Conservation (phyloP, 768 basidiomycete genomes). For the Mycena amicta region DNA sequence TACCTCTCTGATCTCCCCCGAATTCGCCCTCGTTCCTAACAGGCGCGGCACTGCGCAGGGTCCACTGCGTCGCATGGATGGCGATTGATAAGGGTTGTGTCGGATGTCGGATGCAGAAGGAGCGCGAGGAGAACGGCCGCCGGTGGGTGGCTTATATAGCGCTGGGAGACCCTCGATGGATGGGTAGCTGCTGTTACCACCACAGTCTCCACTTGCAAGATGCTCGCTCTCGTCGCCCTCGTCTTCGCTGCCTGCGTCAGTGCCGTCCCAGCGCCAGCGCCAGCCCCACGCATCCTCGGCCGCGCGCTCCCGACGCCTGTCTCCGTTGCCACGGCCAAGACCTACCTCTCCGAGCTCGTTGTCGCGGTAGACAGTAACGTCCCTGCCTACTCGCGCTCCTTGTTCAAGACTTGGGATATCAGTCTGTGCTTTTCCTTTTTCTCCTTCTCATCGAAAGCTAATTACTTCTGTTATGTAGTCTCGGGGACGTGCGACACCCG, state of each 20-base stretch:
- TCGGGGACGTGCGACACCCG: slow-evolving; percentile 55
- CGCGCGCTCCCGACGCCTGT: slow-evolving; percentile 21
- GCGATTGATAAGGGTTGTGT: neutral
- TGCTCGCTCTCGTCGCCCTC: slow-evolving; percentile 7
- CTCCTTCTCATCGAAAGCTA: neutral
- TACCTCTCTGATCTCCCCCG: neutral
- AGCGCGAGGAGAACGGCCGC: too few species aligned
- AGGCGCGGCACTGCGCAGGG: neutral
- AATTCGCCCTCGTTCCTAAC: neutral
- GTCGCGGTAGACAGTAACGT: slow-evolving; percentile 45
- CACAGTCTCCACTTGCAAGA: neutral
- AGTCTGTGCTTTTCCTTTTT: slow-evolving; percentile 33
- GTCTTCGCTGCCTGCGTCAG: slow-evolving; percentile 1
- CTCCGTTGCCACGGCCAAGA: slow-evolving; percentile 20
- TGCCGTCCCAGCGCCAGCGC: neutral
- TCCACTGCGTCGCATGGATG: neutral
- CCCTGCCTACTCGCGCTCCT: slow-evolving; percentile 41
- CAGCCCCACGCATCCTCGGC: neutral
- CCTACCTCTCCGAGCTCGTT: slow-evolving; percentile 28
- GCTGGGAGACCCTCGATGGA: neutral
- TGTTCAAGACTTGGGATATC: slow-evolving; percentile 52
- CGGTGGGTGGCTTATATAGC: neutral
- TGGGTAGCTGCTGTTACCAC: neutral
- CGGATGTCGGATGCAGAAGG: neutral
- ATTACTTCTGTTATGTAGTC: slow-evolving; percentile 32